These are phyloP conservation scores for Bolboschoenus planiculmis DNA, from an alignment of 176 grass and related monocot genomes.

Conservation along the genomic window DNA sequence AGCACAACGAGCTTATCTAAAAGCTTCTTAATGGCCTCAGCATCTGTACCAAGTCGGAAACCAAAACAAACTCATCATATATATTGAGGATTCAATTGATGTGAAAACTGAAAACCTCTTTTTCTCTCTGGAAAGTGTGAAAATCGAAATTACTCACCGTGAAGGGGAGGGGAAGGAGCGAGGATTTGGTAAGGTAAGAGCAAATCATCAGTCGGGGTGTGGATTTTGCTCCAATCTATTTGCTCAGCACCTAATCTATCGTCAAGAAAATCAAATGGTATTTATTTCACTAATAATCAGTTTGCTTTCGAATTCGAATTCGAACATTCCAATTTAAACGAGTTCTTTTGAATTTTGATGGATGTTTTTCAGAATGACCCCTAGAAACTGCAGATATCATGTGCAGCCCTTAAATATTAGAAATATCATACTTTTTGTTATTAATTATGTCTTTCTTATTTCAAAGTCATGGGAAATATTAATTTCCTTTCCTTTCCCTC, in stretches of 20 bases:
- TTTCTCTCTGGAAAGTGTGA: not conserved
- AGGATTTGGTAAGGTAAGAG: constrained; percentile 87
- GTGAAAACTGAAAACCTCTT: not conserved
- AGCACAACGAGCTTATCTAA: constrained; percentile 90
- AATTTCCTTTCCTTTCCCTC: no score
- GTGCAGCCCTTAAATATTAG: no score
- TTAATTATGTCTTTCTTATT: no score
- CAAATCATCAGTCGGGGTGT: constrained; percentile 77
- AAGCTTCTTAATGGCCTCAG: constrained; percentile 60
- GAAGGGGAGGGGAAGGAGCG: constrained; percentile 33
- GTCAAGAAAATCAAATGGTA: not conserved
- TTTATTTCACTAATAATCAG: not conserved
- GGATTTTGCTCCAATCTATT: constrained; percentile 93
- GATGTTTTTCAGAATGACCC: no score
- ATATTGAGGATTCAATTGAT: not conserved
- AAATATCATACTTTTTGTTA: no score
- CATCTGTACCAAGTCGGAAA: constrained; percentile 38
- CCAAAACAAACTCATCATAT: not conserved
- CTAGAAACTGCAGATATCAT: no score
- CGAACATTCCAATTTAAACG: no score
- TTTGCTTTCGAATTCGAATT: no score
- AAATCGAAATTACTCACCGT: constrained; percentile 37
- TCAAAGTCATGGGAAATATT: no score
- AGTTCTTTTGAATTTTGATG: no score
- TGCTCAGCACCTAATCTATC: constrained; percentile 55